Conservation (phyloP, 2,329 filamentous ascomycete genomes). For the Pseudogymnoascus sp. region DNA sequence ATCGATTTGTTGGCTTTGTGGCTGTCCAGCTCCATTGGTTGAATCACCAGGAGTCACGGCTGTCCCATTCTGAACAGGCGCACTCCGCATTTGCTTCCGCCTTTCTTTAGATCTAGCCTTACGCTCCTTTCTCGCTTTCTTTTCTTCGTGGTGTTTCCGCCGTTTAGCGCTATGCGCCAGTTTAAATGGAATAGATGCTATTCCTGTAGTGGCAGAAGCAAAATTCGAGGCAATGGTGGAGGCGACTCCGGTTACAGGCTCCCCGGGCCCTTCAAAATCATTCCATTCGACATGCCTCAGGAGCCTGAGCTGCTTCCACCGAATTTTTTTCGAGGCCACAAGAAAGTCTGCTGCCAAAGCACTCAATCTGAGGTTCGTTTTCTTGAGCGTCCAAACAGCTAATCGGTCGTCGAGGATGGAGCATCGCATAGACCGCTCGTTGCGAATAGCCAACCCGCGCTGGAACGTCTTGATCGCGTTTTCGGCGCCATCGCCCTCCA, state of each 20-base stretch:
- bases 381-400: slow-evolving; percentile 58
- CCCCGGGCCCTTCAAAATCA: slow-evolving; percentile 67
- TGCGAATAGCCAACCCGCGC: slow-evolving; percentile 44
- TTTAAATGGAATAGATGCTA: slow-evolving; percentile 55
- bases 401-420: slow-evolving; percentile 53
- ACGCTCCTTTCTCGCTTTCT: slow-evolving; percentile 32
- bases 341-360: slow-evolving; percentile 57
- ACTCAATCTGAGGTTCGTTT: slow-evolving; percentile 50
- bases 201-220: slow-evolving; percentile 50
- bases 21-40: background rate
- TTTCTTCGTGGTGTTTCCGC: slow-evolving; percentile 41
- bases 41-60: background rate
- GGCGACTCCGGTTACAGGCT: slow-evolving; percentile 59
- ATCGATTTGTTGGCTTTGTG: background rate
- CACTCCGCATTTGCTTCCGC: background rate
- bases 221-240: slow-evolving; percentile 52
- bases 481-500: slow-evolving; percentile 56
- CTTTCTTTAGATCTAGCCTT: slow-evolving; percentile 17
- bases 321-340: slow-evolving; percentile 50
- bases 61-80: background rate
- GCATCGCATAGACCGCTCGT: slow-evolving; percentile 52
- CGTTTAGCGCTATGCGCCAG: slow-evolving; percentile 50
- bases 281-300: slow-evolving; percentile 65
- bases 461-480: slow-evolving; percentile 64
- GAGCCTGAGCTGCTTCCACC: slow-evolving; percentile 55